Evolutionary conservation across 495 filamentous ascomycete species (phyloP).

Genomic region (Daldinia bambusicola): DNA sequence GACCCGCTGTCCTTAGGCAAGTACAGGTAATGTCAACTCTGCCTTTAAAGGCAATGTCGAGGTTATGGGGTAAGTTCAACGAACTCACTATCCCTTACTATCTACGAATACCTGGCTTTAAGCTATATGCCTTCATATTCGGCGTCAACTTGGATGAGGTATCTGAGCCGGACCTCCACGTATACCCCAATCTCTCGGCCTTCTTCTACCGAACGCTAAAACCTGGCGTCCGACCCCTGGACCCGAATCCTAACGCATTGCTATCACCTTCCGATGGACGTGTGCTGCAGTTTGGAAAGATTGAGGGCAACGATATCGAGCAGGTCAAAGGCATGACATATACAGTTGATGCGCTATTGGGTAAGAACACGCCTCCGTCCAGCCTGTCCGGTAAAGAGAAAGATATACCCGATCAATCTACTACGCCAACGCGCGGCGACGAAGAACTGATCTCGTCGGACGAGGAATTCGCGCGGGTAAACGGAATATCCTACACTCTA

Average conservation of each 20-base stretch:
- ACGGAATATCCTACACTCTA: slow-evolving; percentile 96
- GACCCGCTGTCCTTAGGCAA: slow-evolving; percentile 66
- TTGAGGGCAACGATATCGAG: slow-evolving; percentile 94
- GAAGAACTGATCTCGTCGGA: slow-evolving; percentile 77
- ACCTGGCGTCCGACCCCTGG: slow-evolving; percentile 86
- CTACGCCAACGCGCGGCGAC: slow-evolving; percentile 50
- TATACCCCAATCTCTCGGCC: slow-evolving; percentile 89
- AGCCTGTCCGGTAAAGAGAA: slow-evolving; percentile 50
- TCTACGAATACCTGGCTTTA: slow-evolving; percentile 93
- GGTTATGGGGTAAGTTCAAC: slow-evolving; percentile 95
- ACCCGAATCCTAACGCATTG: slow-evolving; percentile 79
- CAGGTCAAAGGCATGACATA: slow-evolving; percentile 99
- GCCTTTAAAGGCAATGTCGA: slow-evolving; percentile 91
- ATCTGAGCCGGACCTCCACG: slow-evolving; percentile 84
- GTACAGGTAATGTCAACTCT: slow-evolving; percentile 96
- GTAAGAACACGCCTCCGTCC: slow-evolving; percentile 64
- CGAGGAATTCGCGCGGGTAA: slow-evolving; percentile 93
- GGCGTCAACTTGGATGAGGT: slow-evolving; percentile 93
- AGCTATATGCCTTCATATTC: slow-evolving; percentile 90
- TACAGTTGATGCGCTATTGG: slow-evolving; percentile 90
- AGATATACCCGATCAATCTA: slow-evolving; percentile 24
- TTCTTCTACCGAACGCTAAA: slow-evolving; percentile 98
- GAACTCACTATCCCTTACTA: slow-evolving; percentile 91
- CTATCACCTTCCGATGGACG: slow-evolving; percentile 90
- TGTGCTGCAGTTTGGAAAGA: slow-evolving; percentile 90